Evolutionary conservation across 176 grass and related monocot species (phyloP), one percentile per base, ranked within the genome.

Genomic region (Eleusine indica): DNA sequence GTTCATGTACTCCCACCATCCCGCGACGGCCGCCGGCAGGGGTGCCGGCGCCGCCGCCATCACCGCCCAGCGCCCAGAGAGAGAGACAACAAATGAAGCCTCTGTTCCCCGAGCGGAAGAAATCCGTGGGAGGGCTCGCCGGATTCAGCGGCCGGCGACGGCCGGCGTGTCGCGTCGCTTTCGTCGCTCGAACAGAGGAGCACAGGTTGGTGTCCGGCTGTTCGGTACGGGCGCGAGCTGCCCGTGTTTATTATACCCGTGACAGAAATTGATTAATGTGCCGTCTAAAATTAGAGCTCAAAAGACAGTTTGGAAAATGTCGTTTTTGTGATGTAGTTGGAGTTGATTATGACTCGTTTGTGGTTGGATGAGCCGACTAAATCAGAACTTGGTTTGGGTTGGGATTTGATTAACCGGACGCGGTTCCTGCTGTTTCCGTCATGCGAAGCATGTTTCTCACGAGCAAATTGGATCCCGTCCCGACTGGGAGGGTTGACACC

Each of bases 1-100:
- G 72, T 98, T 88, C 71, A 98, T 62, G 37, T 62, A 53, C 53
- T 93, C 80, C 96, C 93, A 93, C 96, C 93, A 98, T 46, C 66
- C 87, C 48, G 75, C 76, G 71, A 66, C n/a, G 69, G 66, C 70
- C 51, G 71, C 43, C 22, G 75, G 48, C 52, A 57, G 38, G 28
- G 75, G 28, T 18, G 71, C 66, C 48, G 74, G 71, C 66, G 78
- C 80, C 46, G 71, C 43, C 68, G 87, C 83, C 70, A 80, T 80
- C 42, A 76, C 71, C 40, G 38, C 67, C 38, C 22, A 75, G 30
- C 62, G 42, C 70, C 41, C 35, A 76, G 66, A 54, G 42, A 64
- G 9, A 79, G 32, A 48, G 68, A 73, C 15, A 86, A 46, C 22
- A 39, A 68, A 74, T 4, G 22, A 63, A 29, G 37, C 81, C 58